Evolutionary conservation across 345 rosid species (phyloP), one percentile per base, ranked within the genome.

Genomic region (Rhizophora apiculata): DNA sequence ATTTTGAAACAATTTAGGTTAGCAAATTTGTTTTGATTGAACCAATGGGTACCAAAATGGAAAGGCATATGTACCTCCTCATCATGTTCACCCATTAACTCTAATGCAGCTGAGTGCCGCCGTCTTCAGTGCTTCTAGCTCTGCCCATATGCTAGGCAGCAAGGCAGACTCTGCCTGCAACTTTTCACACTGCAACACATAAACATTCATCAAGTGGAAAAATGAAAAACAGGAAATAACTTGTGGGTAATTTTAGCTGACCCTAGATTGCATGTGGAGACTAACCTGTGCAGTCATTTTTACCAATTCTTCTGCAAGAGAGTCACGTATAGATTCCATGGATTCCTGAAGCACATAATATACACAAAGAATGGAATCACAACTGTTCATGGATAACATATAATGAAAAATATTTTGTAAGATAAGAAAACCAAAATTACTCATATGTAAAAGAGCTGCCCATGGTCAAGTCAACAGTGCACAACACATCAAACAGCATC

Each of bases 31-130:
- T 51, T 39, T 59, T 36, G 22, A 32, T 61, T 18, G 22, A 74
- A 62, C 27, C 29, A 58, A 68, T 24, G 54, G 54, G 39, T 31
- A 15, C 59, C 22, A 63, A 65, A 61, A 36, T 51, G 36, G 10
- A 62, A 29, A 29, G 60, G 43, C 11, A 52, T 53, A 26, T 65
- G 49, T 88, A 96, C 99, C 95, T 92, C 99, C 82, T 96, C 99
- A 57, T 96, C 99, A 65, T 93, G 97, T 78, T 96, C 99, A 63
- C 99, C 99, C 98, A 92, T 96, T 73, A 90, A 87, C 85, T 96
- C 99, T 81, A 96, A 75, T 0, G 98, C 98, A 73, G 98, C 97
- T 26, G 97, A 78, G 83, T 96, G 99, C 75, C 98, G 85, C 79
- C 86, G 82, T 79, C 99, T 89, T 89, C 55, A 96, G 79, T 64